Evolutionary conservation across 2,329 filamentous ascomycete genomes (phyloP).

Genomic region (Byssochlamys sp.): DNA sequence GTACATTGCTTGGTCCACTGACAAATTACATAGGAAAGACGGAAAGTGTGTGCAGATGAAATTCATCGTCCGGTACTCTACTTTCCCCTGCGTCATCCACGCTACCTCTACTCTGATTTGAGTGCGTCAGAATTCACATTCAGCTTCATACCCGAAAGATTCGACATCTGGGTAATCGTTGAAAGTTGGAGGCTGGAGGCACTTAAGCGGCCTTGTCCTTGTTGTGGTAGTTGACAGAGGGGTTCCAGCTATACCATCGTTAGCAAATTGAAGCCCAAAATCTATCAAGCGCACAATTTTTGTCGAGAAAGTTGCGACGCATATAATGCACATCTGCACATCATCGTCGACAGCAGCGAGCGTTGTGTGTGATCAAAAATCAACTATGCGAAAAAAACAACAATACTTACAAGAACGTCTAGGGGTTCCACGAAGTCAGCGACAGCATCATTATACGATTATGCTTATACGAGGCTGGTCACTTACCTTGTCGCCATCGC

Average conservation of each 20-base stretch:
- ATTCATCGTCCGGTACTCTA: background rate
- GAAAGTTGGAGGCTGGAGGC: background rate
- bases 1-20: background rate
- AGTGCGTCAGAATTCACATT: background rate
- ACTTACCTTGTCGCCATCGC: slow-evolving; percentile 84
- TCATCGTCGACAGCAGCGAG: background rate
- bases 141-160: background rate
- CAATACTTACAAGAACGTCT: slow-evolving; percentile 58
- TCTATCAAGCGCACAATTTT: background rate
- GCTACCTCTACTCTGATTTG: background rate
- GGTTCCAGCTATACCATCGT: slow-evolving; percentile 66
- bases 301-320: background rate
- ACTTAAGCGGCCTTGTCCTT: slow-evolving; percentile 58
- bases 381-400: background rate
- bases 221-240: slow-evolving; percentile 92
- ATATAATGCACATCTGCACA: background rate
- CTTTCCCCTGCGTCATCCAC: background rate
- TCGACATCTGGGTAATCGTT: background rate
- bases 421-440: slow-evolving; percentile 3
- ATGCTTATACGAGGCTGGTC: slow-evolving; percentile 4
- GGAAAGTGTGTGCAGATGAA: background rate
- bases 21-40: background rate
- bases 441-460: slow-evolving; percentile 2
- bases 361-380: background rate
- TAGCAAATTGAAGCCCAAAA: slow-evolving; percentile 5